A percentile compares a stretch with the other conserved stretches of the same genome.
phyloP scores from a whole-genome alignment of 441 rosid species.

The Erodium texanum region DNA sequence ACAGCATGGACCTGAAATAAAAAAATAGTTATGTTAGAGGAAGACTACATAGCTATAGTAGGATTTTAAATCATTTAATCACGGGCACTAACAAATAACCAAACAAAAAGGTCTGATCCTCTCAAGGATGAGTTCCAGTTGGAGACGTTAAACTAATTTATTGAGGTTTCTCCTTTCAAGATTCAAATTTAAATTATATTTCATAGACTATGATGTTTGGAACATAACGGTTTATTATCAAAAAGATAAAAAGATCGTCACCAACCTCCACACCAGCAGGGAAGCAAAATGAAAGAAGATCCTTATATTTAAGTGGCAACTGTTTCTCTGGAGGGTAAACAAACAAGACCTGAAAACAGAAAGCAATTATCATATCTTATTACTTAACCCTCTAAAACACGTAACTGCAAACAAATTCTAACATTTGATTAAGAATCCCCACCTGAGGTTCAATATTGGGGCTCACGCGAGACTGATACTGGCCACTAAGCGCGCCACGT shows the following conservation, averaged over 20 bases:
- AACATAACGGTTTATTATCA: not conserved
- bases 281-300: slow-evolving; percentile 90
- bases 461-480: slow-evolving; percentile 60
- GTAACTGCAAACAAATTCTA: not conserved
- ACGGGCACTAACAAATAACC: no score
- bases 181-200: no score
- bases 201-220: not conserved
- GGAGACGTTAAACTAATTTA: not conserved
- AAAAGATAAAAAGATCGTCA: not conserved
- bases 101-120: not conserved
- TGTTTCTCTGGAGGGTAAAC: slow-evolving; percentile 85
- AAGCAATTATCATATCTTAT: slow-evolving; percentile 13
- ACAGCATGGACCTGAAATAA: no score
- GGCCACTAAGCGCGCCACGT: slow-evolving; percentile 44
- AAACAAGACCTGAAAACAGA: slow-evolving; percentile 58
- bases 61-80: no score
- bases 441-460: slow-evolving; percentile 92
- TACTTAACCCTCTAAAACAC: not conserved
- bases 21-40: no score
- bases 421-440: slow-evolving; percentile 6
- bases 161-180: not conserved
- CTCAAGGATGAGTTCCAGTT: not conserved
- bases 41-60: no score
- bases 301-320: slow-evolving; percentile 72
- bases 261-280: slow-evolving; percentile 93